phyloP scores from a whole-genome alignment of 2,329 filamentous ascomycete genomes.

The Raffaelea ambrosiae region DNA sequence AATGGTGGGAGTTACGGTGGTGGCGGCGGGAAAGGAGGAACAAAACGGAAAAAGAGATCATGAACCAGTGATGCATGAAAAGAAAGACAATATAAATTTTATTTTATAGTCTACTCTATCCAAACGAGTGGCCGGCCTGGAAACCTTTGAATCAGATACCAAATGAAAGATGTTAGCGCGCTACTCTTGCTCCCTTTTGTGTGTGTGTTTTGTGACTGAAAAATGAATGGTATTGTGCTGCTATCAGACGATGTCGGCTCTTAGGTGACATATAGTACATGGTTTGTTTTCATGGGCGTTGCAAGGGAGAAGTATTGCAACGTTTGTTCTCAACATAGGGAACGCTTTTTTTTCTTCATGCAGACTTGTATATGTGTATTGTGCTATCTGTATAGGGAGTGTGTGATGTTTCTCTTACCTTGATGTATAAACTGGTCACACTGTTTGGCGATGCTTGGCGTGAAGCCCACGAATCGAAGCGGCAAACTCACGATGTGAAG shows the following conservation, averaged over 20 bases:
- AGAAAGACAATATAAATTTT: neutral
- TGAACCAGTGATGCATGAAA: neutral
- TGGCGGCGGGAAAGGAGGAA: neutral
- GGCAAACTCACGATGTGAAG: no score
- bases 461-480: no score
- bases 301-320: neutral
- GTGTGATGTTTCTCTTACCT: neutral
- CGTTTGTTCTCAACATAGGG: slow-evolving; percentile 12
- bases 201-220: neutral
- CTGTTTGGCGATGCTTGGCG: no score
- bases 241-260: slow-evolving; percentile 16
- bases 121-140: no score
- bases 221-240: neutral
- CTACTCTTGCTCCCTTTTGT: neutral
- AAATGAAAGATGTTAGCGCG: neutral
- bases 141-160: no score
- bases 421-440: neutral
- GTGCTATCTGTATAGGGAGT: neutral
- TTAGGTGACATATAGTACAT: slow-evolving; percentile 10
- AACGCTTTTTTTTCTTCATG: slow-evolving; percentile 14
- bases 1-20: neutral
- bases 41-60: neutral
- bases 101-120: no score
- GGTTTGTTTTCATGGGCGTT: slow-evolving; percentile 9
- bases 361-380: neutral